Base-by-base conservation (phyloP, 176 grass and related monocot species). In the Lolium rigidum region DNA sequence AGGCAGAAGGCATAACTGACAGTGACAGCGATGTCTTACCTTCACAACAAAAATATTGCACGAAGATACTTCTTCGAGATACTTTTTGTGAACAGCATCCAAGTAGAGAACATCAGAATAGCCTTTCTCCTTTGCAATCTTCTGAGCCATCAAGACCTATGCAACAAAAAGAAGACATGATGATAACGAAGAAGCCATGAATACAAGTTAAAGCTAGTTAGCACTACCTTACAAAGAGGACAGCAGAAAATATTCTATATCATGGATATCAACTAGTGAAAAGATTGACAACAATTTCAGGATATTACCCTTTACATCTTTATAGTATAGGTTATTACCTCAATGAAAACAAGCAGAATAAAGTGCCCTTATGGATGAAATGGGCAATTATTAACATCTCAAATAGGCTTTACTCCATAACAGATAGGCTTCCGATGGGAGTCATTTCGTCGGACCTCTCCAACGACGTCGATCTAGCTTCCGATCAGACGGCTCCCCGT, bases 51-150 rank as follows among this genome's bases (percentile, higher is more conserved):
- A 98, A 77, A 98, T 91, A 94, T 98, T 98, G 80, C 93, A 95
- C 20, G 96, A 98, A 66, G 96, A 98, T 84, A 94, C 96, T 98
- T 98, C 96, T 83, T 98, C 96, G 38, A 98, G 88, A 50, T 95
- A 98, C 85, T 91, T 98, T 79, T 98, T 98, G 46, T 95, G 84
- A 86, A 94, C 88, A 83, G 90, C 89, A 20, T 95, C 97, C 87
- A 98, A 90, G 87, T 98, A 98, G 69, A 98, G 86, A 88, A 95
- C 97, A 86, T 98, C 97, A 87, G 97, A 96, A 88, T 92, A 98
- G 52, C 97, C 97, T 82, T 94, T 95, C 90, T 95, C 94, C 82
- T 95, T 95, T 54, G 94, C 97, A 79, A 91, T 91, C 84, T 98
- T 98, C 49, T 98, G 97, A 73, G 97, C 97, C 88, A 92, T 92